Percentiles rank a stretch among this genome's conserved stretches.
Conservation (phyloP, 2,329 filamentous ascomycete species). For the Niveomyces coronatus region DNA sequence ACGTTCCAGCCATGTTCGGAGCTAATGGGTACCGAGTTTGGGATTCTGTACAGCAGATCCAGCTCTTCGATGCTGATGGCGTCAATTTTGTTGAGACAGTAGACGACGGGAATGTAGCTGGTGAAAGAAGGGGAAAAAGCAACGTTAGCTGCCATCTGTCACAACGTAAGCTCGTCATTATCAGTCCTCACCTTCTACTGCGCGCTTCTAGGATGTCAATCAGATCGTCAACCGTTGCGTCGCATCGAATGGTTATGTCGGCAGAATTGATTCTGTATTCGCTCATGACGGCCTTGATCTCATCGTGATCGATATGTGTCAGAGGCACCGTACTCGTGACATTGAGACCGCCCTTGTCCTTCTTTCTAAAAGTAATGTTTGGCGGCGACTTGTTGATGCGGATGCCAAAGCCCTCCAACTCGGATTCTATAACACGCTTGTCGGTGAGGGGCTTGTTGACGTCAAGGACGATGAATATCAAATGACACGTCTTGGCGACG, state of each 20-base stretch:
- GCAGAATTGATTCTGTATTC: conserved; percentile 96
- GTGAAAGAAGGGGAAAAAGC: background rate
- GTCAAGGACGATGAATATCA: conserved; percentile 97
- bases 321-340: conserved; percentile 92
- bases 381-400: conserved; percentile 94
- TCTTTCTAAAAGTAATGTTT: conserved; percentile 99
- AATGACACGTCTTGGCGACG: conserved; percentile 94
- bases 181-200: conserved; percentile 46
- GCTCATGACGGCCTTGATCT: conserved; percentile 95
- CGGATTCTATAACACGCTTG: conserved; percentile 88
- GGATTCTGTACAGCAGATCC: conserved; percentile 90
- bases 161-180: conserved; percentile 5
- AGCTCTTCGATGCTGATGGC: conserved; percentile 96
- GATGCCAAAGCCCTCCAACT: conserved; percentile 95
- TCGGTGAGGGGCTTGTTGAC: conserved; percentile 98
- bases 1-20: conserved; percentile 97
- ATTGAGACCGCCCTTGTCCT: conserved; percentile 94
- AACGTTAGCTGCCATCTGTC: background rate
- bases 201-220: conserved; percentile 95
- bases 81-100: conserved; percentile 98
- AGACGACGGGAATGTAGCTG: conserved; percentile 97
- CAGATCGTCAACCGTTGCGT: conserved; percentile 92
- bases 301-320: conserved; percentile 85
- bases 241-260: conserved; percentile 94
- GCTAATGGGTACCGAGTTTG: conserved; percentile 93